phyloP scores from a whole-genome alignment of 352 stramenopile species.

The Globisporangium viniferum region DNA sequence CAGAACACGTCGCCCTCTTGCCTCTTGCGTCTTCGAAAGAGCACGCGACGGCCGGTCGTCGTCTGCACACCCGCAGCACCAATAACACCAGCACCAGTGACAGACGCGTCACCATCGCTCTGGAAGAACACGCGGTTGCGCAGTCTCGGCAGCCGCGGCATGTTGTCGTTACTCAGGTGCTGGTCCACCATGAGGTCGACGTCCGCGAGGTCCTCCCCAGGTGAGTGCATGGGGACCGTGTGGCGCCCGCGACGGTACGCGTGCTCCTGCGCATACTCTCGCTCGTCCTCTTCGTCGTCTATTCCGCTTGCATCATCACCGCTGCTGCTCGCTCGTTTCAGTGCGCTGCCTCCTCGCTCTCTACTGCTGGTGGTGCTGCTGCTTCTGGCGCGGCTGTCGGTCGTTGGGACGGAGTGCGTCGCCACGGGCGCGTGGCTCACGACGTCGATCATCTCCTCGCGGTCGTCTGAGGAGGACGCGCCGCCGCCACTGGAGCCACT shows the following conservation, averaged over 20 bases:
- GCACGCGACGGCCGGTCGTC: slow-evolving; percentile 41
- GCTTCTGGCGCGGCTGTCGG: not conserved
- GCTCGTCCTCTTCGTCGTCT: slow-evolving; percentile 15
- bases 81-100: slow-evolving; percentile 15
- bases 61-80: not conserved
- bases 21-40: slow-evolving; percentile 48
- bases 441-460: slow-evolving; percentile 47
- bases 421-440: slow-evolving; percentile 22
- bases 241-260: slow-evolving; percentile 51
- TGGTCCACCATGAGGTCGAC: slow-evolving; percentile 27
- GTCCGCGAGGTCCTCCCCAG: slow-evolving; percentile 40
- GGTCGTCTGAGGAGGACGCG: slow-evolving; percentile 16
- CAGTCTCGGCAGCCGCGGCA: slow-evolving; percentile 32
- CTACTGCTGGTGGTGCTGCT: not conserved
- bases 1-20: slow-evolving; percentile 65
- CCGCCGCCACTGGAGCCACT: not conserved
- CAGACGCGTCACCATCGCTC: slow-evolving; percentile 19
- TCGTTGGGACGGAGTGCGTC: slow-evolving; percentile 2
- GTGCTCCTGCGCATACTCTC: slow-evolving; percentile 34
- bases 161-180: slow-evolving; percentile 5
- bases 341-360: not conserved
- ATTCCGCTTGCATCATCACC: slow-evolving; percentile 14
- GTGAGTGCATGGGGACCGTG: slow-evolving; percentile 68
- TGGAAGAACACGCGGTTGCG: slow-evolving; percentile 60
- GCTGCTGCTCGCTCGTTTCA: not conserved